A percentile compares a stretch with the other conserved stretches of the same genome.
Evolutionary conservation across 768 basidiomycete species (phyloP).

Genomic region (Suillus spraguei): DNA sequence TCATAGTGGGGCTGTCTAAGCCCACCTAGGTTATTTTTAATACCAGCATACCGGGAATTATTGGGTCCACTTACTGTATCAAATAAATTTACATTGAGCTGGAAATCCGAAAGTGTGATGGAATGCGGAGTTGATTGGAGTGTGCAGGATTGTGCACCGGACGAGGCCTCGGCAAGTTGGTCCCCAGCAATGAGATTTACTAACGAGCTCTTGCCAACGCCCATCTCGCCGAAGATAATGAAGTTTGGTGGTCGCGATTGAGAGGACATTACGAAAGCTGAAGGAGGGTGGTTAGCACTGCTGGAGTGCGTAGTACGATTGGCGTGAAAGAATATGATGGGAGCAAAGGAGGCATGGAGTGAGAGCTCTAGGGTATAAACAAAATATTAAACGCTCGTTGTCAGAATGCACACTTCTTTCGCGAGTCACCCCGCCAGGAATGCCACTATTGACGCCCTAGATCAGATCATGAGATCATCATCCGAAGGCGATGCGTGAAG

Average conservation of each 20-base stretch:
- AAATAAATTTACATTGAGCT: background rate
- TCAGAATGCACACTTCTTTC: background rate
- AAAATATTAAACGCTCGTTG: background rate
- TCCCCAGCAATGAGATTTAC: conserved; percentile 15
- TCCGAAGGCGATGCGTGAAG: background rate
- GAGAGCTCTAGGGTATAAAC: background rate
- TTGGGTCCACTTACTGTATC: background rate
- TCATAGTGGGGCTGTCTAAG: conserved; percentile 32
- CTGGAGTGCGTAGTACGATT: no score
- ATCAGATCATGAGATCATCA: background rate
- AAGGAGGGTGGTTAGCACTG: background rate
- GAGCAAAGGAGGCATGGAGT: background rate
- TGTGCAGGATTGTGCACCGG: conserved; percentile 8
- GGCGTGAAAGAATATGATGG: background rate
- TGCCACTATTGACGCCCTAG: conserved; percentile 1
- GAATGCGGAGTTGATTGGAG: conserved; percentile 5
- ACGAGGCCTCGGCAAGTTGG: conserved; percentile 6
- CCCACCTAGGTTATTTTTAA: conserved; percentile 14
- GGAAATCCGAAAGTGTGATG: background rate
- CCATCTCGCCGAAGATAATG: conserved; percentile 16
- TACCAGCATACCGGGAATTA: background rate
- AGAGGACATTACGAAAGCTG: background rate
- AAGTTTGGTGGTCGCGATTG: conserved; percentile 1
- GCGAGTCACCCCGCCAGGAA: background rate
- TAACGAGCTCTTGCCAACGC: conserved; percentile 15